Percentiles rank a stretch among this genome's conserved stretches.
Conservation (phyloP, 129 eudicot species). For the Artemisia annua region DNA sequence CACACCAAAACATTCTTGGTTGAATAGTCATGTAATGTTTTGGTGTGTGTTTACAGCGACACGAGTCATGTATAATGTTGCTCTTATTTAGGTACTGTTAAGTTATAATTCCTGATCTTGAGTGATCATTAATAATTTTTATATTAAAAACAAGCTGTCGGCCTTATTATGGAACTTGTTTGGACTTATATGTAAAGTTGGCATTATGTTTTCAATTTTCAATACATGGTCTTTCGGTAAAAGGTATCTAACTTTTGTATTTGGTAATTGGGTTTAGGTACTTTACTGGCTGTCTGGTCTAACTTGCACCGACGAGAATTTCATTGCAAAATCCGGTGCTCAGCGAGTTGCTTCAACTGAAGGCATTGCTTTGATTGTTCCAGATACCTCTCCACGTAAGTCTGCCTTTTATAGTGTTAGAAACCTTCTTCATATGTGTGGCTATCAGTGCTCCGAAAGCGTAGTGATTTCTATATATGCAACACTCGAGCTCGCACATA, state of each 20-base stretch:
- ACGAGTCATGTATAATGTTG: not conserved
- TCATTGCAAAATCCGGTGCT: constrained; percentile 86
- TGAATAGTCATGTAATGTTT: too few species aligned
- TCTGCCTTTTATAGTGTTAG: not conserved
- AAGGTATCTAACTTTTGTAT: constrained; percentile 14
- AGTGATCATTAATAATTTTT: not conserved
- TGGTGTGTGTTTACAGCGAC: not conserved
- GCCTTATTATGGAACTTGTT: not conserved
- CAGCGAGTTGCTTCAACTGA: constrained; percentile 91
- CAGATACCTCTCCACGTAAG: constrained; percentile 97
- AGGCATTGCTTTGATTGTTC: constrained; percentile 84
- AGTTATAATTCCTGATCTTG: not conserved
- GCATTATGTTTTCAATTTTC: not conserved
- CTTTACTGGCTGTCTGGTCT: constrained; percentile 99
- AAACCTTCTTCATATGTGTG: not conserved
- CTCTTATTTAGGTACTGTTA: not conserved
- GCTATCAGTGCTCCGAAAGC: not conserved
- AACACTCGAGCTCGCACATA: not conserved
- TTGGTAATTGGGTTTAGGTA: constrained; percentile 43
- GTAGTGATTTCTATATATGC: not conserved
- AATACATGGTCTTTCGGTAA: not conserved
- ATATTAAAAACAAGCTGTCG: not conserved
- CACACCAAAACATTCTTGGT: too few species aligned
- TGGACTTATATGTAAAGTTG: not conserved
- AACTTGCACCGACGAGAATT: constrained; percentile 91